Evolutionary conservation across 2,329 filamentous ascomycete genomes (phyloP).

Genomic region (Fusarium sp.): DNA sequence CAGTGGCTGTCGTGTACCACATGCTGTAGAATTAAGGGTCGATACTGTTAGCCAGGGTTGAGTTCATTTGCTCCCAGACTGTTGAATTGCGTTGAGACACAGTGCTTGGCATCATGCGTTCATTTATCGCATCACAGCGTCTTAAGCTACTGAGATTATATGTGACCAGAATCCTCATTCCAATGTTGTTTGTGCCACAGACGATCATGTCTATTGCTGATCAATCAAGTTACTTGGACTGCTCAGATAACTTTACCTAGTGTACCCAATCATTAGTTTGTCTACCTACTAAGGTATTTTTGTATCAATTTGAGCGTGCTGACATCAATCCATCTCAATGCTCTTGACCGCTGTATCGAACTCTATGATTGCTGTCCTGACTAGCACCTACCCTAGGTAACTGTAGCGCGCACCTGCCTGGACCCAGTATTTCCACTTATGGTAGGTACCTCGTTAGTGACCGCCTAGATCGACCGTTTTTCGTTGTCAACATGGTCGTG

Average conservation of each 20-base stretch:
- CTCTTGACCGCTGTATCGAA: slow-evolving; percentile 31
- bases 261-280: background rate
- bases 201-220: background rate
- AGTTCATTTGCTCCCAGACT: background rate
- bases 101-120: background rate
- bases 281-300: slow-evolving; percentile 13
- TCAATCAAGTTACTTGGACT: background rate
- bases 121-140: background rate
- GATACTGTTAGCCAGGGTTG: background rate
- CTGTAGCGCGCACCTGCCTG: slow-evolving; percentile 3
- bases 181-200: background rate
- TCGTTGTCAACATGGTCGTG: slow-evolving; percentile 8
- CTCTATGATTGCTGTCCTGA: slow-evolving; percentile 37
- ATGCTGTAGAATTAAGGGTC: background rate
- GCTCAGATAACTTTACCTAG: background rate
- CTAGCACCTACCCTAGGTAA: slow-evolving; percentile 22
- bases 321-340: slow-evolving; percentile 15
- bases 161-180: slow-evolving; percentile 10
- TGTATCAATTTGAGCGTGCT: slow-evolving; percentile 1
- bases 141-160: background rate
- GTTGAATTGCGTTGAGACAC: background rate
- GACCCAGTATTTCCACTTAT: slow-evolving; percentile 39
- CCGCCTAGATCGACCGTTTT: slow-evolving; percentile 15
- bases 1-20: background rate
- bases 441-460: slow-evolving; percentile 14